Evolutionary conservation across 352 stramenopile species (phyloP), one percentile per base, ranked within the genome.

Genomic region (Elongisporangium undulatum): DNA sequence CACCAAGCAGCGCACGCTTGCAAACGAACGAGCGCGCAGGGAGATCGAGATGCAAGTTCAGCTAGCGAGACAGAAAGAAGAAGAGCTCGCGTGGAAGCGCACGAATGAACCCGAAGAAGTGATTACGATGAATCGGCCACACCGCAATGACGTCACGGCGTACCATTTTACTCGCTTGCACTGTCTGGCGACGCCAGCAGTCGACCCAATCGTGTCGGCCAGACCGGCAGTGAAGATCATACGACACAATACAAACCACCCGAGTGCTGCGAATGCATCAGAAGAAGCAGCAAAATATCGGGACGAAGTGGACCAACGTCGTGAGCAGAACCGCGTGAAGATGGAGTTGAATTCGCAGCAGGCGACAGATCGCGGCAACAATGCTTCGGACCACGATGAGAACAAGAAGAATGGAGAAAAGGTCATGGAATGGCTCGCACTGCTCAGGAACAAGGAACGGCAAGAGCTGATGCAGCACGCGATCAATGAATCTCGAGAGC

Each of bases 91-190:
- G n/a, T 38, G 70, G 38, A 65, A 67, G 7, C 63, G 58, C 7
- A 24, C 68, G 34, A 64, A 74, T 26, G 62, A 55, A 3, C 62
- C 71, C 1, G 58, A 74, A 58, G 70, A 89, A 52, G 73, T 85
- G 51, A 62, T 88, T 41, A 67, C 72, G 34, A 80, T 64, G 29
- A 61, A 72, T 17, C 59, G 71, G 1, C 68, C 74, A 12, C 61
- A 63, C 19, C 19, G 54, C 20, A 75, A 79, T 12, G 82, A 90
- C 45, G 69, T 83, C 7, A 56, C 59, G 26, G 65, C 74, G 45
- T 92, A 89, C 48, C 71, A 74, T 41, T 83, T 79, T 57, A 85
- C 76, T 22, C 72, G 80, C 10, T 71, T 72, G 16, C 78, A 89
- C 52, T 85, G 74, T 59, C 48, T 78, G 3, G 49, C 50, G 5